Evolutionary conservation across 441 rosid species (phyloP), one percentile per base, ranked within the genome.

Genomic region (Corymbia calophylla): DNA sequence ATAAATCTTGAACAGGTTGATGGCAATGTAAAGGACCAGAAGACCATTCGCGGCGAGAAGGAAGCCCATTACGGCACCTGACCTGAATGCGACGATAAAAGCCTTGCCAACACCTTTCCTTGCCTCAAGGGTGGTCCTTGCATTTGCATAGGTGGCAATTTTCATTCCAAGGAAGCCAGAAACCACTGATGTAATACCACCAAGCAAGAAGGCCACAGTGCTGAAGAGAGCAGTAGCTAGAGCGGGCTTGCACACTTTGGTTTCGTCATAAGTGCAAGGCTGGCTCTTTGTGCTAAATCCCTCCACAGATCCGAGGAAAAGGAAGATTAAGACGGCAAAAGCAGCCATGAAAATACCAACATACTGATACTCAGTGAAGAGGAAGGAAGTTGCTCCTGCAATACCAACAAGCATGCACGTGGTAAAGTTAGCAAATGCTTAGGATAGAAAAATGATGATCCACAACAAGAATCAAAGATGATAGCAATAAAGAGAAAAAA

Each of bases 131-230:
- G 89, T 88, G 44, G 89, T 88, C 89, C 89, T 88, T 73, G 89
- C 89, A 73, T 88, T 88, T 70, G 89, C 89, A 14, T 49, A 88
- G 32, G 89, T 88, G 54, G 89, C 89, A 73, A 88, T 88, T 73
- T 88, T 88, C 89, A 88, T 88, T 54, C 89, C 89, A 53, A 88
- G 89, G 84, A 88, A 88, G 64, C 89, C 89, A 31, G 89, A 88
- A 53, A 88, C 44, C 32, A 73, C 64, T 18, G 89, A 88, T 39
- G 89, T 88, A 35, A 88, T 51, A 82, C 62, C 89, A 17, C 89
- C 89, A 6, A 88, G 89, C 86, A 88, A 68, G 86, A 88, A 88
- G 62, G 89, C 70, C 89, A 66, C 89, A n/a, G 89, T 87, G 89
- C 89, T 87, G 89, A 87, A 87, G 53, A 87, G 29, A 32, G 86